Base-by-base conservation (phyloP, 2,329 filamentous ascomycete genomes). In the Aureobasidium musti region DNA sequence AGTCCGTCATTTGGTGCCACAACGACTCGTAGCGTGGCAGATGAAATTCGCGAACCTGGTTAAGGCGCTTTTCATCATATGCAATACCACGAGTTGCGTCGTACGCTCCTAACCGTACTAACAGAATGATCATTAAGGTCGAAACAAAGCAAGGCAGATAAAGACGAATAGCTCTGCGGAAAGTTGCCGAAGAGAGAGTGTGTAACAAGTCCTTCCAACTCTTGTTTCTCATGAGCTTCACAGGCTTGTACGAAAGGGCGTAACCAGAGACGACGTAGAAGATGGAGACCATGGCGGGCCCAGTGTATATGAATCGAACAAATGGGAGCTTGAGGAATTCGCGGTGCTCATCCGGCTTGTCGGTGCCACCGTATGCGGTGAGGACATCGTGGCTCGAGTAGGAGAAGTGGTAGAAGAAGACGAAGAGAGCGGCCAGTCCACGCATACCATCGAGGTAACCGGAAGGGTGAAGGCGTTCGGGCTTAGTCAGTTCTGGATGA, bases 231-330 rank as follows among this genome's bases (percentile, higher is more conserved):
- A 68, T 68, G n/a, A 67, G 67, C 47, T 66, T 68, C 28, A 72
- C 53, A 11, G 72, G 70, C 41, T 71, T 71, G 68, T 87, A 81
- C 35, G 82, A 83, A 14, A 89, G 78, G 2, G 85, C 86, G 74
- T 87, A 88, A 23, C 86, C 86, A 0, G 84, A 86, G 52, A 87
- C 84, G 71, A 87, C 82, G 72, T 87, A 88, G 78, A 88, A 88
- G 69, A 87, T 76, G 74, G 82, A 84, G 45, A 87, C 85, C 70
- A 84, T 84, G 0, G 84, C 70, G 3, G 83, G 83, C 0, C 84
- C 85, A 61, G 82, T 82, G 72, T 82, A 86, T 67, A 83, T 78
- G 4, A 87, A 76, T 17, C 84, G 79, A 21, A 87, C 65, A 68
- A 86, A 80, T 8, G 84, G 85, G 1, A 86, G 78, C 71, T 83